These are phyloP conservation scores for Syzygium syzygioides DNA, from an alignment of 441 rosid species.

Conservation along the genomic window DNA sequence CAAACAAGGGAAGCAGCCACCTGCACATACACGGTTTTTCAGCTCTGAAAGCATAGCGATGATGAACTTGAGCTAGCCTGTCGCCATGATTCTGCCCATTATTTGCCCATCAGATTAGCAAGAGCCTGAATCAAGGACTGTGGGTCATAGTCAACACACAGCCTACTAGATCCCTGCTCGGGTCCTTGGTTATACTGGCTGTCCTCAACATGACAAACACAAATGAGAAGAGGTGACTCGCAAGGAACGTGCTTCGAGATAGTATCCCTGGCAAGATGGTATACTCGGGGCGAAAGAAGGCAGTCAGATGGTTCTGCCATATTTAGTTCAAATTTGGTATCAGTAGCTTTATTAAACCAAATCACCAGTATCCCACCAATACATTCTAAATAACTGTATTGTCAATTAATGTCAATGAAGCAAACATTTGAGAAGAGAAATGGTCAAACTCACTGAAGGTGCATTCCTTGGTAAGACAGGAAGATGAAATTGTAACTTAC, in stretches of 20 bases:
- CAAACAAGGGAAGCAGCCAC: not conserved
- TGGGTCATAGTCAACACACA: constrained; percentile 49
- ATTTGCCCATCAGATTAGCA: constrained; percentile 36
- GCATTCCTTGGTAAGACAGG: too few species aligned
- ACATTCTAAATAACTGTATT: not conserved
- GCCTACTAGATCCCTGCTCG: not conserved
- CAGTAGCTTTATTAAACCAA: not conserved
- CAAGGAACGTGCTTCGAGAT: too few species aligned
- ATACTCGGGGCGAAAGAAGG: not conserved
- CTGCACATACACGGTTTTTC: not conserved
- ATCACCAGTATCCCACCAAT: not conserved
- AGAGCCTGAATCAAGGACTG: constrained; percentile 51
- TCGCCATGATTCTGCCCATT: not conserved
- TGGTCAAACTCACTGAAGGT: too few species aligned
- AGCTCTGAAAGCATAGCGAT: not conserved
- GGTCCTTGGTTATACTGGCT: too few species aligned
- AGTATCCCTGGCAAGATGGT: too few species aligned
- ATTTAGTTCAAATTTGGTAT: not conserved
- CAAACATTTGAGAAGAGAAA: too few species aligned
- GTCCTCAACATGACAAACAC: not conserved
- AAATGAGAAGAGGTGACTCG: too few species aligned
- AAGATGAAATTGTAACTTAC: too few species aligned
- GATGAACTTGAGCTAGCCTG: not conserved
- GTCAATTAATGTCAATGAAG: not conserved
- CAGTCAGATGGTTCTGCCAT: not conserved